Evolutionary conservation across 1,284 basidiomycete species (phyloP).

Genomic region (Stereum hirsutum): DNA sequence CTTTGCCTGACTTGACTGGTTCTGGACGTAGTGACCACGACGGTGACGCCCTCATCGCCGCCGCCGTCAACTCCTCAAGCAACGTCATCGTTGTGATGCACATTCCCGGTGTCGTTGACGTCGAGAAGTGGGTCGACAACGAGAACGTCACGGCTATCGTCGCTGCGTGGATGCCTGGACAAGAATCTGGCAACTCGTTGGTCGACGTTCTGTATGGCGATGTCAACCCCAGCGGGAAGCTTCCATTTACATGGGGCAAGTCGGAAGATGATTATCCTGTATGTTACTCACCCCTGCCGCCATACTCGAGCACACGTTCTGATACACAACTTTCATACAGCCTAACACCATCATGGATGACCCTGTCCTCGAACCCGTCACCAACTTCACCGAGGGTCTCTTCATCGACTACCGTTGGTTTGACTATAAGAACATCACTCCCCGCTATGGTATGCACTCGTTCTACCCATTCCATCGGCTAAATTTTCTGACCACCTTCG

Average conservation of each 20-base stretch:
- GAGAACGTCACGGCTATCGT: conserved; percentile 66
- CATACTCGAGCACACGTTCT: too few relatives aligned
- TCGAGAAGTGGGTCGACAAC: conserved; percentile 75
- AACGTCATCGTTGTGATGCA: conserved; percentile 83
- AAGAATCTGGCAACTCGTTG: conserved; percentile 72
- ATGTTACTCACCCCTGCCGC: too few relatives aligned
- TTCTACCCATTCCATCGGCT: too few relatives aligned
- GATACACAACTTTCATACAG: too few relatives aligned
- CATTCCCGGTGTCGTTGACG: conserved; percentile 63
- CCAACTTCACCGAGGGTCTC: too few relatives aligned
- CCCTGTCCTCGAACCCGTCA: too few relatives aligned
- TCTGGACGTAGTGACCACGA: conserved; percentile 77
- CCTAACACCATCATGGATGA: too few relatives aligned
- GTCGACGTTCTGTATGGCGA: conserved; percentile 65
- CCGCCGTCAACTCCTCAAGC: conserved; percentile 53
- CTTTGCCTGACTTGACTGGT: conserved; percentile 45
- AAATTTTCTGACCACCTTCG: too few relatives aligned
- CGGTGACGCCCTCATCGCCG: conserved; percentile 55
- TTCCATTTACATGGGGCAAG: conserved; percentile 81
- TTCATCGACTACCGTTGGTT: too few relatives aligned
- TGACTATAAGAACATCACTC: conserved; percentile 36
- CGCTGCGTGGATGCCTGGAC: conserved; percentile 65
- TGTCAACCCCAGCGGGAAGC: conserved; percentile 65
- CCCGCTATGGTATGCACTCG: too few relatives aligned
- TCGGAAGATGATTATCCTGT: conserved; percentile 55